A percentile compares a stretch with the other conserved stretches of the same genome.
phyloP scores from a whole-genome alignment of 148 eudicot genomes.

The Camellia granthamiana region DNA sequence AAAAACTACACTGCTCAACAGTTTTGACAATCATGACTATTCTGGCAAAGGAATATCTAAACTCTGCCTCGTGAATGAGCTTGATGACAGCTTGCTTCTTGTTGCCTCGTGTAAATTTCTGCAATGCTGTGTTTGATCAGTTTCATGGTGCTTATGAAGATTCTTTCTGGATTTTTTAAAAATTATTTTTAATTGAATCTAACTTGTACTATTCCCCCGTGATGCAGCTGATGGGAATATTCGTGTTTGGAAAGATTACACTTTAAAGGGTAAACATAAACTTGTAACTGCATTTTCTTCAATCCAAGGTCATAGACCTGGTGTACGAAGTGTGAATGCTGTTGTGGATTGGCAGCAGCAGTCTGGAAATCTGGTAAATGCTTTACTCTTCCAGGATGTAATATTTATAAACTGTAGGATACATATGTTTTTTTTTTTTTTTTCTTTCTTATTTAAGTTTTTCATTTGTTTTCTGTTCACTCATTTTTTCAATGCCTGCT shows the following conservation, averaged over 20 bases:
- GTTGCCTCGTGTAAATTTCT: slow-evolving; percentile 72
- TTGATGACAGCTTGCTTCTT: slow-evolving; percentile 92
- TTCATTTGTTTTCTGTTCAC: neutral
- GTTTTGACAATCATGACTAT: slow-evolving; percentile 80
- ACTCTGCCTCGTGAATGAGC: slow-evolving; percentile 89
- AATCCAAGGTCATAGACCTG: slow-evolving; percentile 71
- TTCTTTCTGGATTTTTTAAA: neutral
- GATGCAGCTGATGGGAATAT: slow-evolving; percentile 83
- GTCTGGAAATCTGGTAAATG: slow-evolving; percentile 81
- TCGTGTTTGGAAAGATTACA: slow-evolving; percentile 91
- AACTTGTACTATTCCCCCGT: slow-evolving; percentile 5
- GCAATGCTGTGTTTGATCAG: neutral
- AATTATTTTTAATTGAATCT: neutral
- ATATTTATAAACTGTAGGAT: neutral
- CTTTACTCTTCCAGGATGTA: neutral
- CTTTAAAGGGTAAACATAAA: slow-evolving; percentile 62
- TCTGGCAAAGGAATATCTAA: slow-evolving; percentile 88
- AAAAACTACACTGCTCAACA: slow-evolving; percentile 76
- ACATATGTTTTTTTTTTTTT: neutral
- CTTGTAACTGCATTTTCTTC: slow-evolving; percentile 92
- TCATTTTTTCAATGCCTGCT: slow-evolving; percentile 7
- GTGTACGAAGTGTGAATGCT: slow-evolving; percentile 54
- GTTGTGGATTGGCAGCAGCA: slow-evolving; percentile 99
- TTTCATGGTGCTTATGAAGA: neutral
- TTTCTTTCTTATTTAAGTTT: neutral